phyloP scores from a whole-genome alignment of 331 rosid species.

The Spiraea crenata region DNA sequence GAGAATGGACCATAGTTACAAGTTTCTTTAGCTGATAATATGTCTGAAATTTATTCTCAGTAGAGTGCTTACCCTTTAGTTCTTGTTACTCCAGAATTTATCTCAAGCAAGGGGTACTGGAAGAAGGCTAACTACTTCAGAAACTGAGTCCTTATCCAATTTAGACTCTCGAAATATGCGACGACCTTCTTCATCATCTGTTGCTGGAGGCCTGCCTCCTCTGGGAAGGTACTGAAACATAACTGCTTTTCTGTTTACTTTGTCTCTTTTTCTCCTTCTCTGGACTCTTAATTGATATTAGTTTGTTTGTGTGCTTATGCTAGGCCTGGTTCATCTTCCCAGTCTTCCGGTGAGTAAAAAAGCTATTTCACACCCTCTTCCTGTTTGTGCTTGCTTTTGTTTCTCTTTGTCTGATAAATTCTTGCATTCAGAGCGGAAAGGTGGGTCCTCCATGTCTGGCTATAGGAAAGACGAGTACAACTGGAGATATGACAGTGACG shows the following conservation, averaged over 20 bases:
- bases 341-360: slow-evolving; percentile 76
- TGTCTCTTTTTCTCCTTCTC: background rate
- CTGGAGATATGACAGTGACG: slow-evolving; percentile 89
- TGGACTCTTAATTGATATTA: slow-evolving; percentile 21
- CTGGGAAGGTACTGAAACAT: slow-evolving; percentile 68
- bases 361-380: slow-evolving; percentile 22
- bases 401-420: slow-evolving; percentile 42
- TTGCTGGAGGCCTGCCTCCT: slow-evolving; percentile 94
- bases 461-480: slow-evolving; percentile 92
- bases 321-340: slow-evolving; percentile 84
- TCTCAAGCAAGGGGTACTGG: slow-evolving; percentile 79
- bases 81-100: slow-evolving; percentile 61
- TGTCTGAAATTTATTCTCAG: background rate
- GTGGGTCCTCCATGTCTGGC: slow-evolving; percentile 78
- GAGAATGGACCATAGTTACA: background rate
- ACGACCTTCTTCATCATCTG: slow-evolving; percentile 93
- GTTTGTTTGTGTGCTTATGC: slow-evolving; percentile 27
- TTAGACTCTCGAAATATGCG: slow-evolving; percentile 68
- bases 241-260: slow-evolving; percentile 17
- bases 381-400: slow-evolving; percentile 27
- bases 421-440: slow-evolving; percentile 82
- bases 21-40: background rate
- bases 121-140: slow-evolving; percentile 67
- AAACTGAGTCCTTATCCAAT: slow-evolving; percentile 73
- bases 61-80: slow-evolving; percentile 11